Percentiles rank a stretch among this genome's conserved stretches.
These are phyloP conservation scores for Petunia secreta DNA, from an alignment of 257 asterid species.

Conservation along the genomic window DNA sequence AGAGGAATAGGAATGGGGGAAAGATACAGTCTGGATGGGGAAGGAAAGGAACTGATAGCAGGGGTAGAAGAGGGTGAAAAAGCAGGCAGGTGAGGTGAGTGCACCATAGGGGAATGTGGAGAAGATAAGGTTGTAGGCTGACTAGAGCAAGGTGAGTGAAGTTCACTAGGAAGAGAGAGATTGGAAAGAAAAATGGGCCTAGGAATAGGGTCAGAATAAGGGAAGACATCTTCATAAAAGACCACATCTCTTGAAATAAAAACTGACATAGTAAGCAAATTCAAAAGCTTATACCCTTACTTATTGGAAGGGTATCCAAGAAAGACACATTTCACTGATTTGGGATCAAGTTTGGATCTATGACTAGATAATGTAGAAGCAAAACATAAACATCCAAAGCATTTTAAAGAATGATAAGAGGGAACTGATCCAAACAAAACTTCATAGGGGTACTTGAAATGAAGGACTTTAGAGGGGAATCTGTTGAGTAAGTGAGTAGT, in stretches of 20 bases:
- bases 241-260: background rate
- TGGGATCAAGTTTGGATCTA: background rate
- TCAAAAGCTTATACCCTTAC: background rate
- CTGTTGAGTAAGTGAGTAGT: too few species aligned
- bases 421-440: too few species aligned
- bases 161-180: too few species aligned
- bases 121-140: background rate
- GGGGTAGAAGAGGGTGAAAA: background rate
- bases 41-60: too few species aligned
- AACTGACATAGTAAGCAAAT: background rate
- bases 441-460: too few species aligned
- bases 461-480: too few species aligned
- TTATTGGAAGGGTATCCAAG: background rate
- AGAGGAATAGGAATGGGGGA: too few species aligned
- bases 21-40: too few species aligned
- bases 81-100: background rate
- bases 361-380: background rate
- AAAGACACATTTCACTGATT: background rate
- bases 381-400: background rate
- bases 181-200: background rate
- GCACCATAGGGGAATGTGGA: background rate
- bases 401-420: too few species aligned
- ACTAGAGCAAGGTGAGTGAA: background rate
- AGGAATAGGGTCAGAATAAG: background rate
- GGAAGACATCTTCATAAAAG: background rate